phyloP scores from a whole-genome alignment of 2,329 filamentous ascomycete genomes.

The Neoscytalidium dimidiatum region DNA sequence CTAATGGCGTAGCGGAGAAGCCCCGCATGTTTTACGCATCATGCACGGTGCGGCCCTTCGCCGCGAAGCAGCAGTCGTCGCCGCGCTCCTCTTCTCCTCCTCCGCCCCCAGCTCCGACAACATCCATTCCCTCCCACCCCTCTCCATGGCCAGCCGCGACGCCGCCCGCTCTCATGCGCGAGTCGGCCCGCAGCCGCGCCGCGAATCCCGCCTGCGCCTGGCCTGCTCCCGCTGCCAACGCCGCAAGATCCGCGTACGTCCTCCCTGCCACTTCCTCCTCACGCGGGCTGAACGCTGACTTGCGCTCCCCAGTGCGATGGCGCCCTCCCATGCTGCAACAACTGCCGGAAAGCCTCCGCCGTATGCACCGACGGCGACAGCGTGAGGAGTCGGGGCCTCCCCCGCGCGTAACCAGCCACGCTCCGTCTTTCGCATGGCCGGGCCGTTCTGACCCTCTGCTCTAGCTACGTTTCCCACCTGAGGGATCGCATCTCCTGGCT shows the following conservation, averaged over 20 bases:
- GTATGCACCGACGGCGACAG: slow-evolving; percentile 24
- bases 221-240: slow-evolving; percentile 24
- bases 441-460: neutral
- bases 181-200: neutral
- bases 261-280: neutral
- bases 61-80: too few relatives aligned
- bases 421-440: neutral
- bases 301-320: slow-evolving; percentile 23
- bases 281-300: neutral
- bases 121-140: too few relatives aligned
- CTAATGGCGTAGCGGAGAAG: too few relatives aligned
- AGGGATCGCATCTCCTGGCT: slow-evolving; percentile 22
- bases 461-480: slow-evolving; percentile 10
- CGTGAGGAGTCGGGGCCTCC: slow-evolving; percentile 15
- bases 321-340: slow-evolving; percentile 21
- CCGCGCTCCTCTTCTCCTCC: too few relatives aligned
- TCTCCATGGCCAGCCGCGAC: neutral
- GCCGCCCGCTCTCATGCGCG: neutral
- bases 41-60: too few relatives aligned
- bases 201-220: slow-evolving; percentile 20
- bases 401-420: neutral
- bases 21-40: too few relatives aligned
- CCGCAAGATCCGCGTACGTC: slow-evolving; percentile 24
- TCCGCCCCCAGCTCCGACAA: too few relatives aligned
- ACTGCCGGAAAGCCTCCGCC: slow-evolving; percentile 22